Evolutionary conservation across 2,329 filamentous ascomycete genomes (phyloP).

Genomic region (Aquanectria penicillioides): DNA sequence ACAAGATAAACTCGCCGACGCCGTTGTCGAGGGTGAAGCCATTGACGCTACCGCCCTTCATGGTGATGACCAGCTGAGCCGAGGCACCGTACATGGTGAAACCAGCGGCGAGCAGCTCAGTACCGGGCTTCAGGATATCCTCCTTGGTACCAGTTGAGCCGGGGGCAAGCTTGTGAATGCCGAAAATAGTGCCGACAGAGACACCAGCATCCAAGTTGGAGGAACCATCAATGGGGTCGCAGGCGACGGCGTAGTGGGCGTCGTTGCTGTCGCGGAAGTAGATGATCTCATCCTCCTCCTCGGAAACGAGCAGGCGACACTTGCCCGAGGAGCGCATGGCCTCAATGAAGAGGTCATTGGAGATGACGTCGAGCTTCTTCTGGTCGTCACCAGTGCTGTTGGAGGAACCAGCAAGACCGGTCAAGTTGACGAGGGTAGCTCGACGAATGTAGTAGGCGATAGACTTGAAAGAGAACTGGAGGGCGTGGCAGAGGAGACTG

Average conservation of each 20-base stretch:
- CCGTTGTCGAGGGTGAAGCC: conserved; percentile 98
- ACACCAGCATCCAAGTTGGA: conserved; percentile 98
- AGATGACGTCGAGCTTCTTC: conserved; percentile 99
- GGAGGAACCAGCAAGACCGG: conserved; percentile 91
- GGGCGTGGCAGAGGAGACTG: conserved; percentile 93
- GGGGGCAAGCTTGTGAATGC: conserved; percentile 88
- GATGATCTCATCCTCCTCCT: conserved; percentile 95
- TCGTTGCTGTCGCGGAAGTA: conserved; percentile 81
- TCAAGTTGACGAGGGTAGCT: conserved; percentile 93
- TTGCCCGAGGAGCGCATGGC: conserved; percentile 94
- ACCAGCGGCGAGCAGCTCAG: conserved; percentile 91
- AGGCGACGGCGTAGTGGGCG: conserved; percentile 92
- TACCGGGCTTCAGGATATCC: conserved; percentile 89
- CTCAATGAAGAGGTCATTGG: conserved; percentile 96
- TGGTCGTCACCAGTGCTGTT: conserved; percentile 98
- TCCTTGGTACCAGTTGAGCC: conserved; percentile 79
- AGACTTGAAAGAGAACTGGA: conserved; percentile 99
- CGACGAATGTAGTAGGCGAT: conserved; percentile 99
- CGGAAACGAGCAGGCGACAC: conserved; percentile 92
- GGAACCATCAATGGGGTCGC: conserved; percentile 97
- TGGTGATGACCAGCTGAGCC: conserved; percentile 94
- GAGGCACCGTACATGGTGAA: conserved; percentile 99
- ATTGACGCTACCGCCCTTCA: conserved; percentile 91
- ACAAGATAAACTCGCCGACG: conserved; percentile 98
- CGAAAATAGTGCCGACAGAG: conserved; percentile 97